Base-by-base conservation (phyloP, 371 early-diverging fungal species). In the Quaeritorhiza haematococci region DNA sequence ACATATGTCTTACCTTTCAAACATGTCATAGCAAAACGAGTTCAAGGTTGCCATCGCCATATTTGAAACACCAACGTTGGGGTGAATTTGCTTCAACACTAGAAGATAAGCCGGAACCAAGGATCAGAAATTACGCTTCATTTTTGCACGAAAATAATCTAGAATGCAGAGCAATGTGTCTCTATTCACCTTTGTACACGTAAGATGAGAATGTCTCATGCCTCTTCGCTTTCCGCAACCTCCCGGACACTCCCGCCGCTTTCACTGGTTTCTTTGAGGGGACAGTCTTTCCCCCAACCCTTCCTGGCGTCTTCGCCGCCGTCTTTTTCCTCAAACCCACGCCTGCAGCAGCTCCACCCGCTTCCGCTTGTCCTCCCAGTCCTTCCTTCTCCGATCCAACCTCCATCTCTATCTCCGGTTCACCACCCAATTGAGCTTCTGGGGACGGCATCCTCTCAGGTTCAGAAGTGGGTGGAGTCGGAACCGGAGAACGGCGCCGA, bases 261-360 rank as follows among this genome's bases (percentile, higher is more conserved):
- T 71, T n/a, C n/a, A 17, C 17, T 17, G 17, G 17, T 17, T 15
- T 43, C 28, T 52, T 52, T 52, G 51, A 49, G 17, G 27, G n/a
- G n/a, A n/a, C n/a, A n/a, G n/a, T 68, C 58, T 71, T 76, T 46
- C 74, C 74, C 30, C 80, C 71, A 51, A 80, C 76, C 74, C 84
- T 82, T 63, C 83, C 85, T 48, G 88, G 86, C 41, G 84, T 83
- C 71, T 86, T 83, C 55, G 82, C 85, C 59, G 86, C 85, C 62
- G 84, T 80, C 49, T 71, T 68, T 63, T 72, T 74, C 32, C n/a
- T n/a, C n/a, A n/a, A n/a, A n/a, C n/a, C n/a, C n/a, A n/a, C n/a
- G n/a, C n/a, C n/a, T n/a, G n/a, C n/a, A n/a, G n/a, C n/a, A n/a
- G n/a, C n/a, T n/a, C n/a, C n/a, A n/a, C n/a, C n/a, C 84, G 85